A percentile compares a stretch with the other conserved stretches of the same genome.
These are phyloP conservation scores for Salix brachista DNA, from an alignment of 345 rosid genomes.

Conservation along the genomic window DNA sequence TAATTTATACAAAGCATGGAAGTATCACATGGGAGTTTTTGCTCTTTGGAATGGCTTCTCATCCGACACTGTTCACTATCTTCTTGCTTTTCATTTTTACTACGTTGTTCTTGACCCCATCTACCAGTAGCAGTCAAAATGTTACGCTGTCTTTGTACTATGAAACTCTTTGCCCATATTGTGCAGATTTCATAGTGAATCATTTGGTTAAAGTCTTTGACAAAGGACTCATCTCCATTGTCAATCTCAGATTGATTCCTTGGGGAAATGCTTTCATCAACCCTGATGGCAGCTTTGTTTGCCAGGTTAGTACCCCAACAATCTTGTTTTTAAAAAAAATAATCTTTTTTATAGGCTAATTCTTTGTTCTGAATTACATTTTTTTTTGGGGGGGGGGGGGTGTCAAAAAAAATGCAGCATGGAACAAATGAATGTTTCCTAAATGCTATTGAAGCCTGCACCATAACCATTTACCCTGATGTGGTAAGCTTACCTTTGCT, in stretches of 20 bases:
- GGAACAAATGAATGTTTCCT: constrained; percentile 56
- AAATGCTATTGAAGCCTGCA: constrained; percentile 52
- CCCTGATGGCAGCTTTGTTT: constrained; percentile 41
- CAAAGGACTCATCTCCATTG: constrained; percentile 48
- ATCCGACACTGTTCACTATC: not conserved
- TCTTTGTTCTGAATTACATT: not conserved
- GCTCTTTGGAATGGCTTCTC: constrained; percentile 7
- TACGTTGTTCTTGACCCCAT: not conserved
- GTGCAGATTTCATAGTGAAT: constrained; percentile 70
- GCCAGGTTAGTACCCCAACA: constrained; percentile 50
- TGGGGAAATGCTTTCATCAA: constrained; percentile 68
- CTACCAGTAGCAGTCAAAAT: constrained; percentile 18
- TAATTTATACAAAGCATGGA: too few species aligned
- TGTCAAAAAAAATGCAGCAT: constrained; percentile 35
- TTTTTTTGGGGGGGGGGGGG: not conserved
- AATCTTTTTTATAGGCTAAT: not conserved
- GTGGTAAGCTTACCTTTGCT: constrained; percentile 27
- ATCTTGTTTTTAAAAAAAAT: not conserved
- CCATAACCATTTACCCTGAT: constrained; percentile 48
- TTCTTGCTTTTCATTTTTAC: constrained; percentile 10
- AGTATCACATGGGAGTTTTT: too few species aligned
- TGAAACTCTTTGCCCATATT: constrained; percentile 69
- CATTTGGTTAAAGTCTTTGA: constrained; percentile 56
- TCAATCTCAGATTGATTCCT: constrained; percentile 68
- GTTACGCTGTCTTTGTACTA: constrained; percentile 69